These are phyloP conservation scores for Melocanna baccifera DNA, from an alignment of 176 grass and related monocot genomes.

Conservation along the genomic window DNA sequence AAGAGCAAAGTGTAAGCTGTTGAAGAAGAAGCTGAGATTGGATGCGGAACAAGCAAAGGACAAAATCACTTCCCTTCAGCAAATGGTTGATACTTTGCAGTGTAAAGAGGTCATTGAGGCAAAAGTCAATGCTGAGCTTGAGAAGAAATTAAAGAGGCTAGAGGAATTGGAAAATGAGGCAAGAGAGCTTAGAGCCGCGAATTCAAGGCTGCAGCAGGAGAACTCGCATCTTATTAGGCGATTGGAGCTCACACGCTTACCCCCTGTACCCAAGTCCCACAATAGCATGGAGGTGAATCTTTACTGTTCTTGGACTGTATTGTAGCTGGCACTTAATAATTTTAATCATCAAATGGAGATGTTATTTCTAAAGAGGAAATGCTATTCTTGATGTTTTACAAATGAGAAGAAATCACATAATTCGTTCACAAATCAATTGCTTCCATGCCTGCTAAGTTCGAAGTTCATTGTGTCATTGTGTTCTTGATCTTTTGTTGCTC, in stretches of 20 bases:
- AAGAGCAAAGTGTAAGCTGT: conserved; percentile 54
- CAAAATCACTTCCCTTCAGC: conserved; percentile 50
- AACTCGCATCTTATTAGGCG: conserved; percentile 59
- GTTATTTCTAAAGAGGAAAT: conserved; percentile 18
- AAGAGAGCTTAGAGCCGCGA: conserved; percentile 49
- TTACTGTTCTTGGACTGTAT: conserved; percentile 29
- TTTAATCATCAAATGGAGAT: conserved; percentile 26
- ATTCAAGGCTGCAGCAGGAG: conserved; percentile 62
- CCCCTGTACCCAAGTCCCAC: conserved; percentile 43
- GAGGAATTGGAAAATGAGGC: conserved; percentile 61
- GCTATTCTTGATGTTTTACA: conserved; percentile 10
- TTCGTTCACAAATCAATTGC: conserved; percentile 21
- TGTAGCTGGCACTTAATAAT: conserved; percentile 34
- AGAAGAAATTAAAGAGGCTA: conserved; percentile 48
- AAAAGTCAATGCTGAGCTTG: conserved; percentile 36
- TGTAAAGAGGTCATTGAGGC: conserved; percentile 29
- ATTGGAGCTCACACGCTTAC: conserved; percentile 52
- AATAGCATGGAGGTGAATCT: conserved; percentile 59
- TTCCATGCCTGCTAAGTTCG: neutral
- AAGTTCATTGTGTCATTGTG: neutral
- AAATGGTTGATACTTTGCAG: conserved; percentile 38
- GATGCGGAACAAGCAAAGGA: conserved; percentile 59
- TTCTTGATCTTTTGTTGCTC: conserved; percentile 21
- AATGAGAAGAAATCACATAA: conserved; percentile 17
- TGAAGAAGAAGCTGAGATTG: conserved; percentile 51